phyloP scores from a whole-genome alignment of 129 eudicot species.

The Artemisia tridentata region DNA sequence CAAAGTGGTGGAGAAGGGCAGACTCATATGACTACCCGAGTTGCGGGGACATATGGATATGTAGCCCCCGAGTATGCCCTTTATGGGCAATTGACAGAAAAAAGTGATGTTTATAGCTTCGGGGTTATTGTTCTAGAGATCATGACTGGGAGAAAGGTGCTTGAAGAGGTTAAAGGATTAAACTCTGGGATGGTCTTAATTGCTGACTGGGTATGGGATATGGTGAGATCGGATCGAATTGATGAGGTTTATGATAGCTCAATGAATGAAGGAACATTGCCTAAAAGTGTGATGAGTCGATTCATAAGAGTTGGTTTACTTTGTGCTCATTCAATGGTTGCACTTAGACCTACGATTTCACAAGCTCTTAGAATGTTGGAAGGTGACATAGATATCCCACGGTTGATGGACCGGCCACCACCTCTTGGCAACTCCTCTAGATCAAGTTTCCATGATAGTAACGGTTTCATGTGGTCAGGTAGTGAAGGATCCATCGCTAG shows the following conservation, averaged over 20 bases:
- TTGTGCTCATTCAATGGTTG: slow-evolving; percentile 84
- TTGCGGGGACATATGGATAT: slow-evolving; percentile 83
- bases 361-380: slow-evolving; percentile 83
- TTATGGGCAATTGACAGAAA: slow-evolving; percentile 80
- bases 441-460: slow-evolving; percentile 30
- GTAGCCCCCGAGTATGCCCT: slow-evolving; percentile 84
- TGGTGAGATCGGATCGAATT: slow-evolving; percentile 42
- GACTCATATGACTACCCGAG: slow-evolving; percentile 57
- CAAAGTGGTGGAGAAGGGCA: slow-evolving; percentile 62
- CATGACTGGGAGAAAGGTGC: slow-evolving; percentile 66
- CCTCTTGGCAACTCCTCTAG: slow-evolving; percentile 54
- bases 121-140: slow-evolving; percentile 73
- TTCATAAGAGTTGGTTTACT: slow-evolving; percentile 69
- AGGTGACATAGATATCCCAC: slow-evolving; percentile 77
- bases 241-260: slow-evolving; percentile 43
- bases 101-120: slow-evolving; percentile 76
- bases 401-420: slow-evolving; percentile 56
- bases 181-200: slow-evolving; percentile 42
- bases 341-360: slow-evolving; percentile 68
- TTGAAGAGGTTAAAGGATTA: slow-evolving; percentile 45
- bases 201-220: slow-evolving; percentile 77
- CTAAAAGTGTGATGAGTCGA: slow-evolving; percentile 61
- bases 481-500: slow-evolving; percentile 25
- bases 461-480: slow-evolving; percentile 33
- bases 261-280: slow-evolving; percentile 43